A percentile compares a stretch with the other conserved stretches of the same genome.
Evolutionary conservation across 257 asterid species (phyloP).

Genomic region (Rauvolfia tetraphylla): DNA sequence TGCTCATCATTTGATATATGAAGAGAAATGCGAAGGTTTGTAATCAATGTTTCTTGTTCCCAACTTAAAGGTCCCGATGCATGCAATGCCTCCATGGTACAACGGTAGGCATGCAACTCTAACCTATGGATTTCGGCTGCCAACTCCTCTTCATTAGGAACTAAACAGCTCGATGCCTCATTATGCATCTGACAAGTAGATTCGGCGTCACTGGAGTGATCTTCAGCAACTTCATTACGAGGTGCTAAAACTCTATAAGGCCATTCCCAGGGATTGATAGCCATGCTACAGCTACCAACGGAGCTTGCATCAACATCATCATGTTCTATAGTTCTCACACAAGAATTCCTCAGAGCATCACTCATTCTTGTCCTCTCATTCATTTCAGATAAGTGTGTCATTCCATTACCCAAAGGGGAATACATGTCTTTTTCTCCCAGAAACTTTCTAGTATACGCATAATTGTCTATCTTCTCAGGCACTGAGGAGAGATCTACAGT

Average conservation of each 20-base stretch:
- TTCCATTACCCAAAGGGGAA: slow-evolving; percentile 7
- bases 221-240: slow-evolving; percentile 17
- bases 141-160: slow-evolving; percentile 22
- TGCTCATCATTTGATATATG: slow-evolving; percentile 52
- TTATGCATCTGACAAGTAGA: slow-evolving; percentile 25
- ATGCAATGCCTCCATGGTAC: slow-evolving; percentile 48
- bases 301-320: slow-evolving; percentile 32
- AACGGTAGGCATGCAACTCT: slow-evolving; percentile 50
- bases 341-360: slow-evolving; percentile 6
- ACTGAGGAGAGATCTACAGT: slow-evolving; percentile 8
- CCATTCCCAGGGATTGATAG: slow-evolving; percentile 15
- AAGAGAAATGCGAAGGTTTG: slow-evolving; percentile 50
- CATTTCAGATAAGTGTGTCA: slow-evolving; percentile 15
- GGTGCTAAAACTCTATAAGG: slow-evolving; percentile 13
- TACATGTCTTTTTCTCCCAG: slow-evolving; percentile 14
- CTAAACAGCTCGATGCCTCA: slow-evolving; percentile 15
- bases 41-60: slow-evolving; percentile 47
- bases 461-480: slow-evolving; percentile 17
- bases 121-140: slow-evolving; percentile 36
- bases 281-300: slow-evolving; percentile 36
- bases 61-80: slow-evolving; percentile 55
- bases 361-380: slow-evolving; percentile 15
- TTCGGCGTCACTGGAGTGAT: slow-evolving; percentile 40
- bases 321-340: slow-evolving; percentile 15
- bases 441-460: slow-evolving; percentile 6